phyloP scores from a whole-genome alignment of 371 early-diverging fungal genomes.

The Mucor piriformis region DNA sequence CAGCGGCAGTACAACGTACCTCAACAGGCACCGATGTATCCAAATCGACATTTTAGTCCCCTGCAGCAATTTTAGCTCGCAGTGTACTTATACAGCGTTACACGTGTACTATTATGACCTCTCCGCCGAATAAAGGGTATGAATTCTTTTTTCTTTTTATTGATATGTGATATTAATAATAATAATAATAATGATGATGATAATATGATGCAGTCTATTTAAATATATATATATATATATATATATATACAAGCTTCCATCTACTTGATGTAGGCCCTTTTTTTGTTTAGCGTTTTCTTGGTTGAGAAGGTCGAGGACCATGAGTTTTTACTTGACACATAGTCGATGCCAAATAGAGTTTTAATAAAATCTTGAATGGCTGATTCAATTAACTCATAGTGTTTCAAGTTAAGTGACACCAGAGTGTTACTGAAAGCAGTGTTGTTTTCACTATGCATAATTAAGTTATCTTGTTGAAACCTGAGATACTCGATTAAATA shows the following conservation, averaged over 20 bases:
- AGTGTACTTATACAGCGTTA: no score
- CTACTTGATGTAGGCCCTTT: background rate
- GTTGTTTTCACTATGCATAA: slow-evolving; percentile 24
- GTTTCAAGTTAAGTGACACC: slow-evolving; percentile 21
- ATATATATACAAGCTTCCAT: no score
- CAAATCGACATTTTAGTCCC: background rate
- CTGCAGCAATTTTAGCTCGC: background rate
- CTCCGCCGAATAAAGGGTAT: no score
- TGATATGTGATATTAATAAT: no score
- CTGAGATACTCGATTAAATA: slow-evolving; percentile 33
- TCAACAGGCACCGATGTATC: background rate
- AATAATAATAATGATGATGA: no score
- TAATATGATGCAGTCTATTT: background rate
- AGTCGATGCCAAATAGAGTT: slow-evolving; percentile 4
- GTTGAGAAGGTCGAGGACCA: background rate
- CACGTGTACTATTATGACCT: no score
- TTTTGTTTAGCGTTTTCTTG: background rate
- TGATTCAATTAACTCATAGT: slow-evolving; percentile 36
- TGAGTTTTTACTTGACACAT: background rate
- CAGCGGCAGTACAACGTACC: background rate
- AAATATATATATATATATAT: no score
- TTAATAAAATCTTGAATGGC: slow-evolving; percentile 37
- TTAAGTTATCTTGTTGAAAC: slow-evolving; percentile 24
- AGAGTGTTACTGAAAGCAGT: slow-evolving; percentile 16
- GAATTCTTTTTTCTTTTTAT: no score